These are phyloP conservation scores for Polysphondylium violaceum DNA, from an alignment of 78 protist genomes.

Conservation along the genomic window DNA sequence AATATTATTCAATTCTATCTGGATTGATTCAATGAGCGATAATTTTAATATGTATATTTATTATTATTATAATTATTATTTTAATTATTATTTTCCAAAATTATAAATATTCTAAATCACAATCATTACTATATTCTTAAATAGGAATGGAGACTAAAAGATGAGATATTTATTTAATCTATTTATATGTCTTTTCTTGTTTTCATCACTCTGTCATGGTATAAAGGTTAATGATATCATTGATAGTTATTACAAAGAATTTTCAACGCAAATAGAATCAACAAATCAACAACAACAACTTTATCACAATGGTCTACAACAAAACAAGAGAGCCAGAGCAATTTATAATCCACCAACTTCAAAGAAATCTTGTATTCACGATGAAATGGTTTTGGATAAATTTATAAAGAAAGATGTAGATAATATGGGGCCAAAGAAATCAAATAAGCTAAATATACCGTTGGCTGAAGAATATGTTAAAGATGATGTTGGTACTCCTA, in stretches of 20 bases:
- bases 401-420: background rate
- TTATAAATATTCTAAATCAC: too few species aligned
- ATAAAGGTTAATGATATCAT: background rate
- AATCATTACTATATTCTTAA: too few species aligned
- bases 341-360: background rate
- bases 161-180: too few species aligned
- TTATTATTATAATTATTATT: too few species aligned
- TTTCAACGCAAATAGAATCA: background rate
- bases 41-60: too few species aligned
- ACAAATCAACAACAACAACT: background rate
- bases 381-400: background rate
- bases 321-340: background rate
- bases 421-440: background rate
- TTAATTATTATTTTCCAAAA: too few species aligned
- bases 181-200: too few species aligned
- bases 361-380: background rate
- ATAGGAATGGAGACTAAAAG: background rate
- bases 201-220: background rate
- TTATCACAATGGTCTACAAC: background rate
- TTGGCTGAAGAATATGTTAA: background rate
- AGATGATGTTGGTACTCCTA: background rate
- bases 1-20: too few species aligned
- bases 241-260: background rate
- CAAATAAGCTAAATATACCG: background rate
- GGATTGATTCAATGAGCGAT: too few species aligned